Percentiles rank a stretch among this genome's conserved stretches.
phyloP scores from a whole-genome alignment of 1,139 yeast species.

The Yamadazyma diospyri region DNA sequence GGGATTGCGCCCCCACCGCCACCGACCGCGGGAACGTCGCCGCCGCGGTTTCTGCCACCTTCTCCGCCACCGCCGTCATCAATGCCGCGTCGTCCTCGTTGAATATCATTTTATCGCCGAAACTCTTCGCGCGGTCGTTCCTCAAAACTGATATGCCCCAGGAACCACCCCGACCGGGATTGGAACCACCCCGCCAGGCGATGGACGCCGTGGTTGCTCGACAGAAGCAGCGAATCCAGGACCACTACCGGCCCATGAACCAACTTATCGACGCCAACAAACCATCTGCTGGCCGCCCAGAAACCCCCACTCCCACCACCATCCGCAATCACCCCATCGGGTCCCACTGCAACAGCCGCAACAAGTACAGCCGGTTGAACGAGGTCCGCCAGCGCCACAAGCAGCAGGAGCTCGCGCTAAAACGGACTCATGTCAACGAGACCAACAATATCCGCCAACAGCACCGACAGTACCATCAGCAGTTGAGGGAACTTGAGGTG shows the following conservation, averaged over 20 bases:
- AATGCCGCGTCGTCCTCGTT: constrained; percentile 21
- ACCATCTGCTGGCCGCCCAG: not conserved
- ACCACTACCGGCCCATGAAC: constrained; percentile 21
- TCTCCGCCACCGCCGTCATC: constrained; percentile 16
- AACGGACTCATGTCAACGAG: constrained; percentile 24
- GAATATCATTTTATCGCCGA: constrained; percentile 9
- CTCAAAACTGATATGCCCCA: no score
- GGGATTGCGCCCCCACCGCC: not conserved
- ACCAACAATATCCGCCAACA: constrained; percentile 21
- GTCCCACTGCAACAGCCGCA: constrained; percentile 21
- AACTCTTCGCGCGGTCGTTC: no score
- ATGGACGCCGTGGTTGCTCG: constrained; percentile 9
- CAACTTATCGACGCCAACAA: constrained; percentile 14
- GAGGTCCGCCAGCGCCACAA: constrained; percentile 28
- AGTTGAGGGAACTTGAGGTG: constrained; percentile 18
- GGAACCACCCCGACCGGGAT: no score
- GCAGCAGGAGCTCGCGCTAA: constrained; percentile 19
- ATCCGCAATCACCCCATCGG: no score
- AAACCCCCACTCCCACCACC: no score
- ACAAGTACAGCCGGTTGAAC: constrained; percentile 26
- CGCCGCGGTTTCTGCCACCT: constrained; percentile 14
- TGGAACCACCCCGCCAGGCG: no score
- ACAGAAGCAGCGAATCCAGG: constrained; percentile 19
- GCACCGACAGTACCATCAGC: constrained; percentile 16
- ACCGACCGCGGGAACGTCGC: constrained; percentile 15